phyloP scores from a whole-genome alignment of 306 rosid species.

The Trifolium fragiferum region DNA sequence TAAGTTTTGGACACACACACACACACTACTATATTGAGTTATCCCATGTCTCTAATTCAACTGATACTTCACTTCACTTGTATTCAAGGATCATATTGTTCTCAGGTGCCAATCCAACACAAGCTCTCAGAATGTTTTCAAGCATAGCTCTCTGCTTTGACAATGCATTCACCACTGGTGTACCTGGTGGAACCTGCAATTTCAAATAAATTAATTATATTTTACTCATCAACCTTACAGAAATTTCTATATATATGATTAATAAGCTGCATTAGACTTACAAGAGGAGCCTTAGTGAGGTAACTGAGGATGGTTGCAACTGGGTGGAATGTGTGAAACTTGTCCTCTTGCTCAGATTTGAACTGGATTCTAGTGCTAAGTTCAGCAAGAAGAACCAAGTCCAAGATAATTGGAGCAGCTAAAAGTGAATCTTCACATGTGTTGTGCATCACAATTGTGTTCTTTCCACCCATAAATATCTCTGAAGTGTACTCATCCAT shows the following conservation, averaged over 20 bases:
- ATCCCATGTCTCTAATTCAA: constrained; percentile 16
- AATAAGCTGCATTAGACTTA: constrained; percentile 47
- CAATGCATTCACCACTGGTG: constrained; percentile 95
- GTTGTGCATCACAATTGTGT: constrained; percentile 89
- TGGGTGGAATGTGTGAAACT: constrained; percentile 96
- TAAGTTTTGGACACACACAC: not conserved
- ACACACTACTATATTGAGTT: not conserved
- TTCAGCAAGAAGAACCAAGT: constrained; percentile 95
- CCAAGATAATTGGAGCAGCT: constrained; percentile 95
- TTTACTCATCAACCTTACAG: not conserved
- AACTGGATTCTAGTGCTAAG: constrained; percentile 90
- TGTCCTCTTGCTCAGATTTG: constrained; percentile 84
- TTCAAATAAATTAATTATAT: not conserved
- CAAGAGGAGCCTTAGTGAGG: constrained; percentile 96
- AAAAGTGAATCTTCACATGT: constrained; percentile 96
- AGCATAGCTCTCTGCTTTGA: constrained; percentile 97
- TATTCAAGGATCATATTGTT: constrained; percentile 97
- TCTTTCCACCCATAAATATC: constrained; percentile 96
- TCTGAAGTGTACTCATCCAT: constrained; percentile 98
- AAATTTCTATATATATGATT: not conserved
- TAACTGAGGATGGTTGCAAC: constrained; percentile 94
- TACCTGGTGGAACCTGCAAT: constrained; percentile 91
- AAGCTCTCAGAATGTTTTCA: constrained; percentile 92
- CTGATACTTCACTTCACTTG: constrained; percentile 60
- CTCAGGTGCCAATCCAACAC: constrained; percentile 98